Percentiles rank a stretch among this genome's conserved stretches.
These are phyloP conservation scores for Pseudonitzschia multiseries DNA, from an alignment of 108 stramenopile species.

Conservation along the genomic window DNA sequence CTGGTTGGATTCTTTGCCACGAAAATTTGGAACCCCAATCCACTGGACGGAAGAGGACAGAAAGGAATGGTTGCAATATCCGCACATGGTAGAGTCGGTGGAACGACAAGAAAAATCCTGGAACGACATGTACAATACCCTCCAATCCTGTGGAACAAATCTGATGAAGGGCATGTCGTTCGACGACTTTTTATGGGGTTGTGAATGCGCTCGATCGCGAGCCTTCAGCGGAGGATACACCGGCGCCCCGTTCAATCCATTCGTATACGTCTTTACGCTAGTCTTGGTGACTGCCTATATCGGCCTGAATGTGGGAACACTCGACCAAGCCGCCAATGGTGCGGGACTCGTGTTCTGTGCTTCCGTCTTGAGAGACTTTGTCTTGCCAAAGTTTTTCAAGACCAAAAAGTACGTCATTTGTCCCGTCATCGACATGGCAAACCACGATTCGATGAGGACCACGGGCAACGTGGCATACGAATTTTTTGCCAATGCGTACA, in stretches of 20 bases:
- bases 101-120: conserved; percentile 62
- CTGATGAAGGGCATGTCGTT: conserved; percentile 40
- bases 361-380: conserved; percentile 77
- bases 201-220: conserved; percentile 78
- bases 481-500: conserved; percentile 84
- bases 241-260: conserved; percentile 76
- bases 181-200: conserved; percentile 82
- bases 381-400: conserved; percentile 74
- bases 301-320: conserved; percentile 64
- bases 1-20: conserved; percentile 79
- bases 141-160: conserved; percentile 7
- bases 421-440: conserved; percentile 86
- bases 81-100: conserved; percentile 61
- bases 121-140: conserved; percentile 43
- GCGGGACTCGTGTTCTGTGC: conserved; percentile 83
- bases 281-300: conserved; percentile 69
- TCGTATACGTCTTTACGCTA: conserved; percentile 68
- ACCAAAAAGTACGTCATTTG: conserved; percentile 85
- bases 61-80: conserved; percentile 64
- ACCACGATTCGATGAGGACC: conserved; percentile 64
- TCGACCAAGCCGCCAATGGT: conserved; percentile 89
- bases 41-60: conserved; percentile 58
- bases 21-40: conserved; percentile 75
- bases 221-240: conserved; percentile 82
- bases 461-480: conserved; percentile 80